Conservation (phyloP, 176 grass and related monocot genomes). For the Ampelocalamus luodianensis region DNA sequence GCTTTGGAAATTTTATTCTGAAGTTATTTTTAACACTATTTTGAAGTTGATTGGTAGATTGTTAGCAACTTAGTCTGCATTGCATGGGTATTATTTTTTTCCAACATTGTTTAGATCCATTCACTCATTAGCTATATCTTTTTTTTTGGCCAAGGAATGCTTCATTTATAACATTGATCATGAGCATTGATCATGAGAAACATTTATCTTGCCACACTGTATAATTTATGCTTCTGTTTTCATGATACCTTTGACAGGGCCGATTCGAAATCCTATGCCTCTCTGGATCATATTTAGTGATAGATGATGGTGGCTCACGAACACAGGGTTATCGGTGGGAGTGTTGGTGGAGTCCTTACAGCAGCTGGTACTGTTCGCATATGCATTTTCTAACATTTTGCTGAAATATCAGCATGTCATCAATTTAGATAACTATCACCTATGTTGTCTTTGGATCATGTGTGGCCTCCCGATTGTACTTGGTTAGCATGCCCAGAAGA, state of each 20-base stretch:
- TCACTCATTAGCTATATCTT: not conserved
- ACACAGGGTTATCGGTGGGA: conserved; percentile 66
- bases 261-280: conserved; percentile 77
- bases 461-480: too few relatives aligned
- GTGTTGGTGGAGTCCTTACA: conserved; percentile 64
- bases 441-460: not conserved
- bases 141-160: not conserved
- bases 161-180: too few relatives aligned
- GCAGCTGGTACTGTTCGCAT: conserved; percentile 58
- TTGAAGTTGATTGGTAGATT: too few relatives aligned
- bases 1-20: too few relatives aligned
- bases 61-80: too few relatives aligned
- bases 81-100: too few relatives aligned
- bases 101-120: too few relatives aligned
- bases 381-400: not conserved
- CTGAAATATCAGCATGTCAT: not conserved
- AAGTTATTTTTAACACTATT: too few relatives aligned
- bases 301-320: conserved; percentile 59
- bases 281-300: conserved; percentile 72
- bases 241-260: conserved; percentile 53
- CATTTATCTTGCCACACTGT: not conserved
- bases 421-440: not conserved
- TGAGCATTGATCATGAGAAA: not conserved
- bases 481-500: too few relatives aligned
- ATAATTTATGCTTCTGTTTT: not conserved